These are phyloP conservation scores for Nicotiana tabacum DNA, from an alignment of 257 asterid genomes.

Conservation along the genomic window DNA sequence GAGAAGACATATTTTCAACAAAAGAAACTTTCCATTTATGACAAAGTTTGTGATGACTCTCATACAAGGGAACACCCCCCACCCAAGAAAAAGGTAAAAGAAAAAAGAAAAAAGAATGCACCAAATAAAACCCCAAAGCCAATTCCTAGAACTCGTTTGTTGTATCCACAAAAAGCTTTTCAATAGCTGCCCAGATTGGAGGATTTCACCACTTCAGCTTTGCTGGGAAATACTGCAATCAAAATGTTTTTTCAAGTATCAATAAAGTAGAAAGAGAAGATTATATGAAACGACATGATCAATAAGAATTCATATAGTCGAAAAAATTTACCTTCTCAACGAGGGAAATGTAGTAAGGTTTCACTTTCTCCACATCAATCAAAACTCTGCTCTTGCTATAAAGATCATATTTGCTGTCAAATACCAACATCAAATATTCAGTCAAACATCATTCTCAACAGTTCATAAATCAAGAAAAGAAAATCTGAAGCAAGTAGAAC, in stretches of 20 bases:
- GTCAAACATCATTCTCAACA: not conserved
- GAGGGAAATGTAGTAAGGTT: constrained; percentile 37
- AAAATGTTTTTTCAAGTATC: not conserved
- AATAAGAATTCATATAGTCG: not conserved
- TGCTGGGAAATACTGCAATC: constrained; percentile 38
- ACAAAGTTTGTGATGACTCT: not conserved
- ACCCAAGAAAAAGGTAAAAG: not conserved
- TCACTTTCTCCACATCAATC: constrained; percentile 33
- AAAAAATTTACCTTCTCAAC: constrained; percentile 24
- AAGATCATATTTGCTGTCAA: constrained; percentile 36
- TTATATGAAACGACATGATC: not conserved
- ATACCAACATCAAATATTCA: not conserved
- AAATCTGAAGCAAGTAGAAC: not conserved
- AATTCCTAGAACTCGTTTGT: not conserved
- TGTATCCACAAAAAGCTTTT: not conserved
- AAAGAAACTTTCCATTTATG: not conserved
- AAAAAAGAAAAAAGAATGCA: not conserved
- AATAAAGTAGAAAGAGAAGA: not conserved
- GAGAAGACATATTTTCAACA: not conserved
- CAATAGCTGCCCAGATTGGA: not conserved
- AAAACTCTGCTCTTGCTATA: constrained; percentile 34
- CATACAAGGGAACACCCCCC: not conserved
- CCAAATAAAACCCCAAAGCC: not conserved
- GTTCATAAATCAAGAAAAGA: not conserved
- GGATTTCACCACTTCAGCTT: constrained; percentile 35